Evolutionary conservation across 2,329 filamentous ascomycete species (phyloP).

Genomic region (Penicillium sp.): DNA sequence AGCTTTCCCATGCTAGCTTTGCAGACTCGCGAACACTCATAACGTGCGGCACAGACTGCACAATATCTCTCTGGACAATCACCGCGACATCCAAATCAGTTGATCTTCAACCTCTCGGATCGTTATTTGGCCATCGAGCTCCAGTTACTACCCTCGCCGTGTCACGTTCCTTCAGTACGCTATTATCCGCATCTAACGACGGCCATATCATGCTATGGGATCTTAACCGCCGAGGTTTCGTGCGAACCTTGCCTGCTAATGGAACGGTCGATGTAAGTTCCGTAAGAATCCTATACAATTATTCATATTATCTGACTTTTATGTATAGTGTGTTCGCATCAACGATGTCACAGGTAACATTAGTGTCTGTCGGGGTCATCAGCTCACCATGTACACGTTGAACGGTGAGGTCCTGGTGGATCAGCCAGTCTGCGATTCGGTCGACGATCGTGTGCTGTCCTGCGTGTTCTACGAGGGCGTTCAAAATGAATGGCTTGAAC

Average conservation of each 20-base stretch:
- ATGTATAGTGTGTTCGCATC: conserved; percentile 75
- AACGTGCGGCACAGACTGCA: conserved; percentile 90
- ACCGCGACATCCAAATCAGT: conserved; percentile 68
- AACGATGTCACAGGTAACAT: conserved; percentile 93
- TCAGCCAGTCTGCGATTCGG: conserved; percentile 73
- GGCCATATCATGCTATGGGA: conserved; percentile 92
- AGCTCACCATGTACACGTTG: conserved; percentile 79
- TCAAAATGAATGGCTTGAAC: conserved; percentile 89
- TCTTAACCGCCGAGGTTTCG: conserved; percentile 84
- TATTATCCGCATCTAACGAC: conserved; percentile 81
- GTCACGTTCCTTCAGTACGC: conserved; percentile 83
- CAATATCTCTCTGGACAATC: conserved; percentile 82
- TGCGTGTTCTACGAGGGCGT: conserved; percentile 93
- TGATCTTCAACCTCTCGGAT: conserved; percentile 77
- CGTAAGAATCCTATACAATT: background rate
- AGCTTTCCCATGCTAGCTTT: conserved; percentile 81
- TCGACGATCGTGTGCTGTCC: conserved; percentile 76
- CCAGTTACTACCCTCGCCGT: conserved; percentile 82
- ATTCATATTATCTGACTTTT: background rate
- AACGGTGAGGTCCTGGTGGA: conserved; percentile 84
- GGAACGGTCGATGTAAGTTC: conserved; percentile 53
- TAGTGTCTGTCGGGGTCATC: conserved; percentile 76
- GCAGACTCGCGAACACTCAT: conserved; percentile 89
- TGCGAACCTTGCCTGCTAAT: conserved; percentile 69
- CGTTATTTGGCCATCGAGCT: conserved; percentile 86